Evolutionary conservation across 2,329 filamentous ascomycete species (phyloP).

Genomic region (Cercospora sp.): DNA sequence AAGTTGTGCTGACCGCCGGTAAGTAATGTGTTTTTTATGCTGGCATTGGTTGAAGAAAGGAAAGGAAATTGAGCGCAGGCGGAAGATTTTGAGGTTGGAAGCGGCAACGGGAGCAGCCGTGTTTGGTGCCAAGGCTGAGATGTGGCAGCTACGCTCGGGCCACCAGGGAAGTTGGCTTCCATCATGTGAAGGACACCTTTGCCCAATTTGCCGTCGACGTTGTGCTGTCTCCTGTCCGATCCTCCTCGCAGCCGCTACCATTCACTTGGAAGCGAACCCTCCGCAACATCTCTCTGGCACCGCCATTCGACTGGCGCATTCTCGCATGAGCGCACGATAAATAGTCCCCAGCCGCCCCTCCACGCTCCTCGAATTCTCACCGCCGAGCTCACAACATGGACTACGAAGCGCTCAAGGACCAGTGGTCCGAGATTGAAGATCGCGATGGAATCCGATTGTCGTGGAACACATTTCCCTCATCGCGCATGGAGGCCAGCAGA

Average conservation of each 20-base stretch:
- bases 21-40: constrained; percentile 61
- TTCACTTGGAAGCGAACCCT: background rate
- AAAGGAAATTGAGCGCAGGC: constrained; percentile 35
- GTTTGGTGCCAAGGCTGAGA: constrained; percentile 12
- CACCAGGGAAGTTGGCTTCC: constrained; percentile 12
- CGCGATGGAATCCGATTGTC: constrained; percentile 92
- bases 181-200: constrained; percentile 13
- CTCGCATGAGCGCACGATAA: constrained; percentile 22
- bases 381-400: constrained; percentile 63
- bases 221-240: background rate
- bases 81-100: constrained; percentile 10
- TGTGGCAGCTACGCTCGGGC: constrained; percentile 13
- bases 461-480: constrained; percentile 98
- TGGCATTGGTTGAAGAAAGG: constrained; percentile 51
- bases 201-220: background rate
- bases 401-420: constrained; percentile 89
- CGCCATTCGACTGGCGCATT: background rate
- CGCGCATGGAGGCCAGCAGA: constrained; percentile 70
- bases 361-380: constrained; percentile 11
- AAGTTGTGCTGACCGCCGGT: constrained; percentile 57
- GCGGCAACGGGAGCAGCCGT: background rate
- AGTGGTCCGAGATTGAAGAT: constrained; percentile 96
- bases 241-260: background rate
- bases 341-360: constrained; percentile 13
- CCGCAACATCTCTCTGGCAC: background rate